A percentile compares a stretch with the other conserved stretches of the same genome.
Evolutionary conservation across 164 flowering plant genomes (phyloP).

Genomic region (Akebia trifoliata): DNA sequence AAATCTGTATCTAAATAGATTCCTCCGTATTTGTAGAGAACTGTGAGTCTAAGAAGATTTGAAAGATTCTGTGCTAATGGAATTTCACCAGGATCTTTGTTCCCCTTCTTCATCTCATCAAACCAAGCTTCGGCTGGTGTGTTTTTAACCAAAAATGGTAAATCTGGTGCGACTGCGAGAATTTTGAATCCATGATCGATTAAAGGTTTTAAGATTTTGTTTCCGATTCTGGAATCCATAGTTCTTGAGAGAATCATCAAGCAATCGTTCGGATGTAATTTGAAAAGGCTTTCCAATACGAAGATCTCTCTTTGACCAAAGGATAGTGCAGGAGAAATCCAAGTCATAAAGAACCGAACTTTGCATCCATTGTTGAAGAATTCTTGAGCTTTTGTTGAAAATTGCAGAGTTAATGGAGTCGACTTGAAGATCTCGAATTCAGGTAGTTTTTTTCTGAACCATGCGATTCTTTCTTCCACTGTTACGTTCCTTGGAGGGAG

Average conservation of each 20-base stretch:
- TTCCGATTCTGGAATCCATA: constrained; percentile 53
- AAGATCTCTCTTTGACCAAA: constrained; percentile 55
- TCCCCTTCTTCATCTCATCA: constrained; percentile 36
- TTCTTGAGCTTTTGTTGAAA: constrained; percentile 18
- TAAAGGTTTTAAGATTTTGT: constrained; percentile 42
- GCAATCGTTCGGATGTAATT: constrained; percentile 63
- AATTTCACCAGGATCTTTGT: constrained; percentile 37
- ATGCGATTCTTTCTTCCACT: constrained; percentile 20
- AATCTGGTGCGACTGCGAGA: constrained; percentile 52
- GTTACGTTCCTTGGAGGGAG: constrained; percentile 21
- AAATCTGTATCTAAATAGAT: constrained; percentile 48
- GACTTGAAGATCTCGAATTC: constrained; percentile 30
- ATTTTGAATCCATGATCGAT: constrained; percentile 37
- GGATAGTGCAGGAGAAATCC: constrained; percentile 54
- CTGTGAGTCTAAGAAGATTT: constrained; percentile 41
- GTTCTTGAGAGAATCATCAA: constrained; percentile 56
- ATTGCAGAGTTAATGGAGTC: constrained; percentile 14
- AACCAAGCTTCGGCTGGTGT: constrained; percentile 77
- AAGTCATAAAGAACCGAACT: constrained; percentile 72
- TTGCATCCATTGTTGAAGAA: constrained; percentile 37
- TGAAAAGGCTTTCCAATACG: constrained; percentile 61
- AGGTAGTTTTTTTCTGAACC: constrained; percentile 26
- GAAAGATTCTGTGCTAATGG: constrained; percentile 47
- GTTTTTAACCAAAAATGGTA: constrained; percentile 40
- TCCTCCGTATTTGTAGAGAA: constrained; percentile 52